Conservation (phyloP, 2,329 filamentous ascomycete species). For the Colletotrichum sp. region DNA sequence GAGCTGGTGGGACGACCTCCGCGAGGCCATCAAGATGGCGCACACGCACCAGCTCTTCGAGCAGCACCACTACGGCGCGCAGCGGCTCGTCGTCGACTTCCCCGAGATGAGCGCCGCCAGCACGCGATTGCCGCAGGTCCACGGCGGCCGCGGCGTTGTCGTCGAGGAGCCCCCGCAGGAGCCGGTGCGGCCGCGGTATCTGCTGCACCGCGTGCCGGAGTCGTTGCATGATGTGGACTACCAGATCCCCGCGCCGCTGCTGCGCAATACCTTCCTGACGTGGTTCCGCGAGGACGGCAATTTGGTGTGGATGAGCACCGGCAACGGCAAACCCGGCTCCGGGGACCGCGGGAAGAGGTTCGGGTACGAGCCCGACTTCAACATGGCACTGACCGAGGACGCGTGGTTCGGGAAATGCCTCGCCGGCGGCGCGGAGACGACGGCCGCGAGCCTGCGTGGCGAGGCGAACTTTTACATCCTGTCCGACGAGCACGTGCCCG, state of each 20-base stretch:
- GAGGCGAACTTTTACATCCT: conserved; percentile 21
- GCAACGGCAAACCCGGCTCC: not conserved
- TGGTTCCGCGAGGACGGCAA: conserved; percentile 21
- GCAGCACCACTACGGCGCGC: conserved; percentile 35
- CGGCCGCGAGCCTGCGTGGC: not conserved
- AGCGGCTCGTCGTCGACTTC: conserved; percentile 31
- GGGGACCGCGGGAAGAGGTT: not conserved
- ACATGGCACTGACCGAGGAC: conserved; percentile 40
- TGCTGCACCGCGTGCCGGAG: conserved; percentile 20
- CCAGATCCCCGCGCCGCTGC: conserved; percentile 18
- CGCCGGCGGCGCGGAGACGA: conserved; percentile 22
- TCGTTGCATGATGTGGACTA: conserved; percentile 31
- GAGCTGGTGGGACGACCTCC: conserved; percentile 33
- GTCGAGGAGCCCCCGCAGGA: not conserved
- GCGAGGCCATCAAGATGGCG: conserved; percentile 37
- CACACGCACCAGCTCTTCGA: conserved; percentile 38
- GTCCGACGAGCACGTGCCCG: conserved; percentile 3
- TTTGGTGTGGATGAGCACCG: conserved; percentile 10
- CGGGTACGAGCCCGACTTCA: conserved; percentile 23
- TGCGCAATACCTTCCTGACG: conserved; percentile 2
- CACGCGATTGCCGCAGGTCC: conserved; percentile 30
- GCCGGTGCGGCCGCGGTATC: conserved; percentile 11
- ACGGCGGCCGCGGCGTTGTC: conserved; percentile 10
- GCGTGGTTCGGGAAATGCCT: conserved; percentile 38
- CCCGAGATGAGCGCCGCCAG: conserved; percentile 24